phyloP scores from a whole-genome alignment of 176 grass and related monocot genomes.

The Ensete ventricosum region DNA sequence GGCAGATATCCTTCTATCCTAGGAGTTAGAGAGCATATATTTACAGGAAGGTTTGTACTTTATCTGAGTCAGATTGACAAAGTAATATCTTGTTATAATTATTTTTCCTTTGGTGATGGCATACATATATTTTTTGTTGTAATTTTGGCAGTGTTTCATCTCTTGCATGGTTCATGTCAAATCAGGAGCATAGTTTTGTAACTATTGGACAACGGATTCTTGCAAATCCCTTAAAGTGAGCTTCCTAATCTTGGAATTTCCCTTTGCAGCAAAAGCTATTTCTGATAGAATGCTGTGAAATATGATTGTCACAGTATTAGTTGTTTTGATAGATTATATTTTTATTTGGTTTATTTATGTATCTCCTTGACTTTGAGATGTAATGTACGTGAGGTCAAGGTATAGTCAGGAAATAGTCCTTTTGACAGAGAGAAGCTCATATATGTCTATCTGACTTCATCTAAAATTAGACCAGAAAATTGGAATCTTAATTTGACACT shows the following conservation, averaged over 20 bases:
- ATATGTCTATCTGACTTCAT: no score
- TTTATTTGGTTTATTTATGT: no score
- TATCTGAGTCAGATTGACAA: neutral
- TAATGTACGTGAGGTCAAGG: no score
- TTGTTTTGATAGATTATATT: no score
- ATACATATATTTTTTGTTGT: slow-evolving; percentile 24
- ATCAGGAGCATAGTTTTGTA: slow-evolving; percentile 95
- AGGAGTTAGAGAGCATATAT: slow-evolving; percentile 95
- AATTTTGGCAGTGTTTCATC: slow-evolving; percentile 74
- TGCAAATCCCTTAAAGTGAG: slow-evolving; percentile 84
- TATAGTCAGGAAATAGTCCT: no score
- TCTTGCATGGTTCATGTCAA: slow-evolving; percentile 99
- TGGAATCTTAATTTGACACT: no score
- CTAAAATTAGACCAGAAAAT: no score
- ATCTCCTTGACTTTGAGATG: no score
- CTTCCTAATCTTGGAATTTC: slow-evolving; percentile 7
- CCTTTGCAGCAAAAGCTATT: neutral
- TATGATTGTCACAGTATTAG: no score
- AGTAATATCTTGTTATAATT: neutral
- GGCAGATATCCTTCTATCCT: slow-evolving; percentile 73
- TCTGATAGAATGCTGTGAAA: no score
- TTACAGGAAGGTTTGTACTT: slow-evolving; percentile 74
- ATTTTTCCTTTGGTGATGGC: slow-evolving; percentile 11
- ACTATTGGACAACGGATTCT: slow-evolving; percentile 87
- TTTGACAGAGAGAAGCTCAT: no score